Conservation (phyloP, 148 eudicot genomes). For the Mesembryanthemum crystallinum region DNA sequence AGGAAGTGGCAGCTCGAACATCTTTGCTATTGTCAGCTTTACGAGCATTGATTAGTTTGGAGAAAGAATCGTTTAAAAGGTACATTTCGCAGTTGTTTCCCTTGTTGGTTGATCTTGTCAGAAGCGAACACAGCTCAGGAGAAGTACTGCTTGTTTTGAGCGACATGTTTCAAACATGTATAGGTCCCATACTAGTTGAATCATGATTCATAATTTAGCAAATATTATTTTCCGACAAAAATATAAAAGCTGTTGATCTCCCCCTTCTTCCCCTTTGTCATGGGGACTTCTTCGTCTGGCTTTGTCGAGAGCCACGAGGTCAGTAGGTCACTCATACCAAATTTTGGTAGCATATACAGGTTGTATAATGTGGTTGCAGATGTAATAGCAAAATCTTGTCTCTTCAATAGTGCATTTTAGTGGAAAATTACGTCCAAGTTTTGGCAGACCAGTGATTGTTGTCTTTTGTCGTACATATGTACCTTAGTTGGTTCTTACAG, state of each 20-base stretch:
- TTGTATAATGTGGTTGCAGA: conserved; percentile 22
- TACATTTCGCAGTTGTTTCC: conserved; percentile 60
- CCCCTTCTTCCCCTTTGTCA: neutral
- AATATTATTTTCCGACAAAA: neutral
- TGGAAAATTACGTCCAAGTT: neutral
- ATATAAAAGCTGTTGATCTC: neutral
- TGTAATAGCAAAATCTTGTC: conserved; percentile 9
- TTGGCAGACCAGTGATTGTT: neutral
- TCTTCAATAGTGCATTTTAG: neutral
- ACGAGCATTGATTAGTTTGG: conserved; percentile 51
- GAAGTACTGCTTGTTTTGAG: conserved; percentile 31
- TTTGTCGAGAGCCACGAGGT: neutral
- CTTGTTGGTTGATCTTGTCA: conserved; percentile 40
- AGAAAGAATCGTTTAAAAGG: conserved; percentile 48
- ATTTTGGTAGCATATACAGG: conserved; percentile 35
- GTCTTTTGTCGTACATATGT: neutral
- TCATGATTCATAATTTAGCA: conserved; percentile 17
- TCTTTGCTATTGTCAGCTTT: conserved; percentile 62
- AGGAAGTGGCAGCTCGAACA: conserved; percentile 80
- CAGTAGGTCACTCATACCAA: conserved; percentile 27
- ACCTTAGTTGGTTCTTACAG: neutral
- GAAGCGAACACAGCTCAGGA: conserved; percentile 36
- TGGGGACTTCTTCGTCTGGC: conserved; percentile 12
- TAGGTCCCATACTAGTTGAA: conserved; percentile 32
- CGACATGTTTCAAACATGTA: conserved; percentile 35